A percentile compares a stretch with the other conserved stretches of the same genome.
These are phyloP conservation scores for Lathyrus aphaca DNA, from an alignment of 306 rosid species.

Conservation along the genomic window DNA sequence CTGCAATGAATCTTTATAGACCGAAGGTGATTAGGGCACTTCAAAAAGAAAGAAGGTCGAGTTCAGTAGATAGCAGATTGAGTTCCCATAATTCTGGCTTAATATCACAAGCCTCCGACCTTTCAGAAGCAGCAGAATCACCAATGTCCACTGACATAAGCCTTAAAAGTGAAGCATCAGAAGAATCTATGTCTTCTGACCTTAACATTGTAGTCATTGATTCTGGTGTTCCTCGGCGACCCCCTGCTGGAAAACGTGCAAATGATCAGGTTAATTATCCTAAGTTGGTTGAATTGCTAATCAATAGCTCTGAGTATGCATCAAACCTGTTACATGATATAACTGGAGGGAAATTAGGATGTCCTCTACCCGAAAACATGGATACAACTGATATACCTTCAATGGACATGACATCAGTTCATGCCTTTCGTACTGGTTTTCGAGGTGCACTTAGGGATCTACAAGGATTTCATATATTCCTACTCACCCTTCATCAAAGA, in stretches of 20 bases:
- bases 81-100: slow-evolving; percentile 53
- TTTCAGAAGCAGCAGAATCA: slow-evolving; percentile 67
- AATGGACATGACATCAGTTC: slow-evolving; percentile 55
- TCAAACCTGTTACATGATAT: slow-evolving; percentile 74
- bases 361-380: slow-evolving; percentile 48
- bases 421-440: slow-evolving; percentile 76
- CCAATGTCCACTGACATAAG: slow-evolving; percentile 58
- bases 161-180: slow-evolving; percentile 54
- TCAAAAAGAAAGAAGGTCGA: slow-evolving; percentile 84
- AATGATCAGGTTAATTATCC: slow-evolving; percentile 90
- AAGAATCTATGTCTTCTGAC: slow-evolving; percentile 50
- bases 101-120: slow-evolving; percentile 66
- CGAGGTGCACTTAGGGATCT: slow-evolving; percentile 86
- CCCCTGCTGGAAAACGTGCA: slow-evolving; percentile 95
- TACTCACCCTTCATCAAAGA: slow-evolving; percentile 87
- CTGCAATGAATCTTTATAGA: slow-evolving; percentile 64
- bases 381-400: slow-evolving; percentile 46
- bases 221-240: slow-evolving; percentile 94
- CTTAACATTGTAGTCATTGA: slow-evolving; percentile 83
- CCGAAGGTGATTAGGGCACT: slow-evolving; percentile 64
- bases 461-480: slow-evolving; percentile 89
- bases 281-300: slow-evolving; percentile 83
- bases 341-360: slow-evolving; percentile 85
- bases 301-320: slow-evolving; percentile 78
- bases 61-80: slow-evolving; percentile 68